Conservation (phyloP, 495 filamentous ascomycete genomes). For the Lepidopterella palustris region DNA sequence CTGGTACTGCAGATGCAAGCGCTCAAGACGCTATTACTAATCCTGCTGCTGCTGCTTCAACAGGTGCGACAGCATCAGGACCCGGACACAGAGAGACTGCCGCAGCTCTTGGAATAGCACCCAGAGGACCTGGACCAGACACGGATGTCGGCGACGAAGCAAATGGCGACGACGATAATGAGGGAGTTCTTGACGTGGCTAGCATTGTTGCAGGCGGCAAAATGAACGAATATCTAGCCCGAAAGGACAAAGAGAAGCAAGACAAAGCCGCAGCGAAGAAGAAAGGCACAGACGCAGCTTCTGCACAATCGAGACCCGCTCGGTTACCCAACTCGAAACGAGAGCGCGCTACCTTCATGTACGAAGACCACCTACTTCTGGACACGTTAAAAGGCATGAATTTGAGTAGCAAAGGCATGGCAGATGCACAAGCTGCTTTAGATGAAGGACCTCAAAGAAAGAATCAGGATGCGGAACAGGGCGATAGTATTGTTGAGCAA, state of each 20-base stretch:
- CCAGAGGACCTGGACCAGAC: constrained; percentile 47
- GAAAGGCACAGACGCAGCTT: constrained; percentile 41
- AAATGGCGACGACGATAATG: constrained; percentile 51
- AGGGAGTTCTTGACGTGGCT: constrained; percentile 89
- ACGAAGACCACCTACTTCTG: constrained; percentile 64
- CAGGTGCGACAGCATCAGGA: constrained; percentile 43
- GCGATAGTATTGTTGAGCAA: constrained; percentile 22
- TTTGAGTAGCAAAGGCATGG: constrained; percentile 37
- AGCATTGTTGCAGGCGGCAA: constrained; percentile 88
- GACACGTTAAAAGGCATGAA: constrained; percentile 52
- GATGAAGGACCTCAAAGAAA: constrained; percentile 40
- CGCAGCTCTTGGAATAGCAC: constrained; percentile 34
- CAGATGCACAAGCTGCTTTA: constrained; percentile 34
- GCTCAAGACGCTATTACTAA: constrained; percentile 48
- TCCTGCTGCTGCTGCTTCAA: constrained; percentile 50
- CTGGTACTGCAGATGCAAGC: constrained; percentile 44
- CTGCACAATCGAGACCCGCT: constrained; percentile 44
- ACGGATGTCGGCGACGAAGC: constrained; percentile 48
- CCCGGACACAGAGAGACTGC: constrained; percentile 32
- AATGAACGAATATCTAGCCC: constrained; percentile 83
- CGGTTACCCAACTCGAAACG: constrained; percentile 78
- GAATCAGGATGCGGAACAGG: constrained; percentile 29
- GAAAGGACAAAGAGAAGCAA: constrained; percentile 86
- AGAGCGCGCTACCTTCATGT: constrained; percentile 69
- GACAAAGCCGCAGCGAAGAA: constrained; percentile 60